Conservation (phyloP, 2,329 filamentous ascomycete species). For the Aspergillus sp. region DNA sequence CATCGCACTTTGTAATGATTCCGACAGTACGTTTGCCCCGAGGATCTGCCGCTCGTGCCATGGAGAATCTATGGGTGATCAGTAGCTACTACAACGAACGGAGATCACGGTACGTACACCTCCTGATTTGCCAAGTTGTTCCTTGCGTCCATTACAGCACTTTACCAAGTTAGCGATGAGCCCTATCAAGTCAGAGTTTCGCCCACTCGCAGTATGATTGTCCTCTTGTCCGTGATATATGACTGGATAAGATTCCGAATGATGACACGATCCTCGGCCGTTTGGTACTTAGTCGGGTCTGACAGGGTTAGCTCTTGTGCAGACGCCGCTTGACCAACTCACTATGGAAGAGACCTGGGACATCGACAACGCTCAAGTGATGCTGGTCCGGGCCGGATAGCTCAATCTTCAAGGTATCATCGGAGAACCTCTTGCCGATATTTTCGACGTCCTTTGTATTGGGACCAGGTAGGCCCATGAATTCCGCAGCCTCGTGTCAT, state of each 20-base stretch:
- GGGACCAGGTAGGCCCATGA: constrained; percentile 33
- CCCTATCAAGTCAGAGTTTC: no score
- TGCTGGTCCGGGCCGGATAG: constrained; percentile 45
- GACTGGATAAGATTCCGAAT: constrained; percentile 52
- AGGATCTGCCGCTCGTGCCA: constrained; percentile 42
- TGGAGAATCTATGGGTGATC: constrained; percentile 41
- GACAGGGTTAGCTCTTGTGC: constrained; percentile 13
- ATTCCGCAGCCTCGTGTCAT: constrained; percentile 27
- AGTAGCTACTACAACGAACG: neutral
- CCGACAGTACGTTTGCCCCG: constrained; percentile 40
- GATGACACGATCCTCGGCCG: constrained; percentile 57
- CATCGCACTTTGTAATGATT: constrained; percentile 45
- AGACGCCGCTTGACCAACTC: neutral
- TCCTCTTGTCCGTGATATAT: constrained; percentile 61
- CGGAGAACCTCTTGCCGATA: constrained; percentile 39
- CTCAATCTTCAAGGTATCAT: constrained; percentile 50
- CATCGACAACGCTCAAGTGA: constrained; percentile 50
- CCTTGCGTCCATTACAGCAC: constrained; percentile 40
- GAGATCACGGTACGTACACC: constrained; percentile 38
- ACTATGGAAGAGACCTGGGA: constrained; percentile 49
- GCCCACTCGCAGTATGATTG: constrained; percentile 57
- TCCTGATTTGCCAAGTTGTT: constrained; percentile 61
- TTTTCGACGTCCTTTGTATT: constrained; percentile 17
- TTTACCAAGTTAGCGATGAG: neutral
- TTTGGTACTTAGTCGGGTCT: constrained; percentile 56